Base-by-base conservation (phyloP, 768 basidiomycete genomes). In the Tubosaeta brunneosetosa region DNA sequence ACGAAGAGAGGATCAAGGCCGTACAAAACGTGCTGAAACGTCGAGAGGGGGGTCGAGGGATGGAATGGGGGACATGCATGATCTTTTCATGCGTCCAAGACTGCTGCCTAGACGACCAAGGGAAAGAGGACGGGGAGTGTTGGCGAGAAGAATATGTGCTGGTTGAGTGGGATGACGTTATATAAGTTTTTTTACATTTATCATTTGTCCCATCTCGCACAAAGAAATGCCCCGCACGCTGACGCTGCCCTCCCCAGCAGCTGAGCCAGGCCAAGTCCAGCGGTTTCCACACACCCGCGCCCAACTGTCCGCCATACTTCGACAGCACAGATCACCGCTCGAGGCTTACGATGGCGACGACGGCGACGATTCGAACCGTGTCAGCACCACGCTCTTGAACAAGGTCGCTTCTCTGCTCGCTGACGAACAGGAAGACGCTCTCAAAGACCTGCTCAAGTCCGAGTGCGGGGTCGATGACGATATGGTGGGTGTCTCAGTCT, bases 11-110 rank as follows among this genome's bases (percentile, higher is more conserved):
- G 61, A 77, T 81, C 56, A 78, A 79, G 58, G 79, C 78, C 44
- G 73, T 92, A 9, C 77, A 83, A 61, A 67, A 72, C 36, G 73
- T 72, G 22, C 65, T 91, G 55, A 81, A 82, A 60, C 75, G 73
- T 31, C 71, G 70, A 31, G 72, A 70, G 10, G 79, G 74, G 13
- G 74, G 76, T 47, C 71, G 73, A 38, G 86, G 86, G 0, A 94
- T 98, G 91, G 92, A 94, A 53, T 98, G 94, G 92, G 95, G 95
- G 0, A 94, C 89, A 1, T 84, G 87, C 51, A 74, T 95, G 73
- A 77, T 98, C 10, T 95, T 94, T 70, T 88, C 88, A 1, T 97
- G 95, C 63, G 79, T 79, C 61, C 77, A 77, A 43, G 91, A 95
- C 66, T 97, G 94, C 65, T 83, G 81, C 62, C 49, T 72, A 49